phyloP scores from a whole-genome alignment of 1,139 yeast genomes.

The Yamadazyma mexicana region DNA sequence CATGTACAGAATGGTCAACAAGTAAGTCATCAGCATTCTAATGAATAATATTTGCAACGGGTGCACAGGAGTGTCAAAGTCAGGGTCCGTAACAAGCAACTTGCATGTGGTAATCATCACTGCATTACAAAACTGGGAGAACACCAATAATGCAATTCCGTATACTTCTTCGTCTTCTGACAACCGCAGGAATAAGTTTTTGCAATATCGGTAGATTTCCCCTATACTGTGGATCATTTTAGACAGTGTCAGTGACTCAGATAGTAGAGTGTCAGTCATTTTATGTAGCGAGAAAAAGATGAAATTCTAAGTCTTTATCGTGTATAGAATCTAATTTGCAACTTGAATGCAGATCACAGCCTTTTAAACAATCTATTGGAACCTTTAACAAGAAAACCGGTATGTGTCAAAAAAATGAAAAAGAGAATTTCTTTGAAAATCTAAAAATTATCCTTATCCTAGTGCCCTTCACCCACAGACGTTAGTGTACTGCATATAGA shows the following conservation, averaged over 20 bases:
- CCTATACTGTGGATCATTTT: background rate
- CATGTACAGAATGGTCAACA: slow-evolving; percentile 59
- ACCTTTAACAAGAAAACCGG: too few relatives aligned
- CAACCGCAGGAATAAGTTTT: background rate
- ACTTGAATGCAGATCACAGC: too few relatives aligned
- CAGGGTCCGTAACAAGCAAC: slow-evolving; percentile 63
- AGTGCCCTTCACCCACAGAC: too few relatives aligned
- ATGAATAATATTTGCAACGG: slow-evolving; percentile 77
- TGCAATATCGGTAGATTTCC: background rate
- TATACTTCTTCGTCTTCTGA: slow-evolving; percentile 4
- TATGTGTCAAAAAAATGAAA: too few relatives aligned
- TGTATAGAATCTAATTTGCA: too few relatives aligned
- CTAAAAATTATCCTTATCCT: too few relatives aligned
- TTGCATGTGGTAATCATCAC: slow-evolving; percentile 77
- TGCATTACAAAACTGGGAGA: slow-evolving; percentile 71
- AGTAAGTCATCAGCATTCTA: slow-evolving; percentile 72
- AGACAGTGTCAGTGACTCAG: background rate
- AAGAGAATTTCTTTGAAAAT: too few relatives aligned
- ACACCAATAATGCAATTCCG: slow-evolving; percentile 46
- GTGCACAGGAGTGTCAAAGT: slow-evolving; percentile 57
- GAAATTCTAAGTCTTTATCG: too few relatives aligned
- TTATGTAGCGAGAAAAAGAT: too few relatives aligned
- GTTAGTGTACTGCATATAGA: too few relatives aligned
- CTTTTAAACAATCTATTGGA: too few relatives aligned
- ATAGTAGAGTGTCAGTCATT: too few relatives aligned